Evolutionary conservation across 306 rosid genomes (phyloP).

Genomic region (Ormosia emarginata): DNA sequence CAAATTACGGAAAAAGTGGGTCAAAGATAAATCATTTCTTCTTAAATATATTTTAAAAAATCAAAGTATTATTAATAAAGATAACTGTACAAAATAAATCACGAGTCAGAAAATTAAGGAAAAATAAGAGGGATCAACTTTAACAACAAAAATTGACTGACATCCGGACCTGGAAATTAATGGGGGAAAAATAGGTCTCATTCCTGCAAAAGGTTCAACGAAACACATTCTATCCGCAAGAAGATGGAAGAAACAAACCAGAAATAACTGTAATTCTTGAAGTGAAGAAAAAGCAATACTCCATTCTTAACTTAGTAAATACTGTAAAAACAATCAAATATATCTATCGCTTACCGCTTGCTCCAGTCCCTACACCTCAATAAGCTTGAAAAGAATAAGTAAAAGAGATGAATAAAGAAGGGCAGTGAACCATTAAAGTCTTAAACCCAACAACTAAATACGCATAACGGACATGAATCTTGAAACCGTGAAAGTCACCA

Average conservation of each 20-base stretch:
- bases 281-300: neutral
- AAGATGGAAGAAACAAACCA: neutral
- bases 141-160: neutral
- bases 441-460: neutral
- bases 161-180: conserved; percentile 12
- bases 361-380: neutral
- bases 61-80: neutral
- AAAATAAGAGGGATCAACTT: neutral
- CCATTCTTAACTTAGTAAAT: neutral
- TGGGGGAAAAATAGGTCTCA: conserved; percentile 11
- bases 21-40: neutral
- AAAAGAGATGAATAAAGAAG: neutral
- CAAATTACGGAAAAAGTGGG: neutral
- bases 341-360: neutral
- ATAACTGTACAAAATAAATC: neutral
- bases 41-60: too few species aligned
- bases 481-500: neutral
- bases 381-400: neutral
- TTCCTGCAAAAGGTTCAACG: conserved; percentile 3
- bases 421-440: neutral
- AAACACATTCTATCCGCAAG: neutral
- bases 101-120: neutral
- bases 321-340: neutral
- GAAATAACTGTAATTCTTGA: neutral
- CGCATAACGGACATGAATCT: neutral